Evolutionary conservation across 768 basidiomycete species (phyloP).

Genomic region (Suillus spraguei): DNA sequence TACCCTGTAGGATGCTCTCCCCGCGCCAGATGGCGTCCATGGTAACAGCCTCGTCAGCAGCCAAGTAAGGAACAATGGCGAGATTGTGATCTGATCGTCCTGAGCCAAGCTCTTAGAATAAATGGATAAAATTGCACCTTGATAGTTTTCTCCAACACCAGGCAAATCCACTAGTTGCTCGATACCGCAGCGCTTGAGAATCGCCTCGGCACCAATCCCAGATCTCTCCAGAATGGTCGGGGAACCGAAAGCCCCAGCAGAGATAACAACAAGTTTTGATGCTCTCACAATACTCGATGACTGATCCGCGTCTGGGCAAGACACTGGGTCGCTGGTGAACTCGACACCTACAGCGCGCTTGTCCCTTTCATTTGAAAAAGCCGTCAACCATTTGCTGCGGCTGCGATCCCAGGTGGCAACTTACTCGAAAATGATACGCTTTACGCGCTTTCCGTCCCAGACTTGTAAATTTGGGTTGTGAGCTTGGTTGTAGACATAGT

Average conservation of each 20-base stretch:
- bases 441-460: slow-evolving; percentile 42
- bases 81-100: slow-evolving; percentile 32
- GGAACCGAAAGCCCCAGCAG: slow-evolving; percentile 57
- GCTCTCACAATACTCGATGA: slow-evolving; percentile 35
- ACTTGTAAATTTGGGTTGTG: slow-evolving; percentile 46
- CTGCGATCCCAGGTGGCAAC: slow-evolving; percentile 14
- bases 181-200: slow-evolving; percentile 53
- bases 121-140: slow-evolving; percentile 39
- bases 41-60: slow-evolving; percentile 48
- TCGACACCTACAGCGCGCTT: slow-evolving; percentile 50
- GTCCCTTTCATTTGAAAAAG: slow-evolving; percentile 16
- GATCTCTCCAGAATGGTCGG: slow-evolving; percentile 61
- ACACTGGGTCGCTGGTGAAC: slow-evolving; percentile 40
- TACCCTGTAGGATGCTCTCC: slow-evolving; percentile 43
- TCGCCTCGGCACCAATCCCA: slow-evolving; percentile 59
- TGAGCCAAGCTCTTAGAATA: background rate
- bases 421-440: slow-evolving; percentile 53
- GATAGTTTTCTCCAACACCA: slow-evolving; percentile 73
- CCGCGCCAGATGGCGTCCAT: slow-evolving; percentile 50
- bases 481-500: slow-evolving; percentile 52
- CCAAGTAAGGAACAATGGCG: slow-evolving; percentile 36
- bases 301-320: slow-evolving; percentile 25
- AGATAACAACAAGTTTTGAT: slow-evolving; percentile 48
- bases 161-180: slow-evolving; percentile 61
- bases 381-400: background rate